These are phyloP conservation scores for Oryza glaberrima DNA, from an alignment of 176 grass and related monocot species.

Conservation along the genomic window DNA sequence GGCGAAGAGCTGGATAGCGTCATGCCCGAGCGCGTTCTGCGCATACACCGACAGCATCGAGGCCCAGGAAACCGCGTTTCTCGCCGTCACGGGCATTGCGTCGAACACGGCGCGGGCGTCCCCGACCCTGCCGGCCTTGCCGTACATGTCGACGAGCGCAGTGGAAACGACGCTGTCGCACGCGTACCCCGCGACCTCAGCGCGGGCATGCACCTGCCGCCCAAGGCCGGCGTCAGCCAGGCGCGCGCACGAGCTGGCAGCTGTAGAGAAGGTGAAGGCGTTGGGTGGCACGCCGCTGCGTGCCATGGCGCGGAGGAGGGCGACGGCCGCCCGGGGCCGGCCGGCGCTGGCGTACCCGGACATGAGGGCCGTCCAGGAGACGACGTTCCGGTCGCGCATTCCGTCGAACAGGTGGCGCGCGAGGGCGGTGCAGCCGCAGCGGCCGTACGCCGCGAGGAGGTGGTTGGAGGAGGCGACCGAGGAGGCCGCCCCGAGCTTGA, in stretches of 20 bases:
- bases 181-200: constrained; percentile 45
- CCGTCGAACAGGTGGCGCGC: constrained; percentile 69
- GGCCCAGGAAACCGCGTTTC: constrained; percentile 64
- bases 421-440: constrained; percentile 28
- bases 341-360: constrained; percentile 56
- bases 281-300: constrained; percentile 50
- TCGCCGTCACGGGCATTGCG: constrained; percentile 42
- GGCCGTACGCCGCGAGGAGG: constrained; percentile 52
- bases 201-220: constrained; percentile 61
- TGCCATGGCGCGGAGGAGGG: constrained; percentile 51
- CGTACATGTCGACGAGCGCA: constrained; percentile 75
- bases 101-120: constrained; percentile 68
- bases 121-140: constrained; percentile 54
- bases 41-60: constrained; percentile 71
- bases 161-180: constrained; percentile 54
- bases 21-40: constrained; percentile 64
- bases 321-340: constrained; percentile 32
- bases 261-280: constrained; percentile 58
- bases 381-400: constrained; percentile 56
- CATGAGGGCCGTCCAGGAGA: constrained; percentile 90
- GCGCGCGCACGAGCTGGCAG: constrained; percentile 57
- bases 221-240: constrained; percentile 57
- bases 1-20: constrained; percentile 57
- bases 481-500: constrained; percentile 50
- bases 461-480: constrained; percentile 52